phyloP scores from a whole-genome alignment of 2,329 filamentous ascomycete species.

The Paraconiothyrium brasiliense region DNA sequence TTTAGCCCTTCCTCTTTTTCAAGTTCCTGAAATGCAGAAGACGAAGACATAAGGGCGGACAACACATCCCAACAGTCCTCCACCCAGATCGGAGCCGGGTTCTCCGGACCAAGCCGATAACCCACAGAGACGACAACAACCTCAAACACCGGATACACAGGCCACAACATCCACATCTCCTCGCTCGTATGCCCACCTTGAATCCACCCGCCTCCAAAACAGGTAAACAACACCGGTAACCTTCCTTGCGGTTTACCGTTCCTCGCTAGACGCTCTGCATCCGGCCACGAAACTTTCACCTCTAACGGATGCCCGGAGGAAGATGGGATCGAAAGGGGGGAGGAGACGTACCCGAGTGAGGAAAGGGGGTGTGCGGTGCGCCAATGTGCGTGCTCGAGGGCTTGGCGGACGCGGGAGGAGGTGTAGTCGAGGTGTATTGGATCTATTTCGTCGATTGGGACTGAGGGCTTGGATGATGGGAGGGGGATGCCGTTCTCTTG shows the following conservation, averaged over 20 bases:
- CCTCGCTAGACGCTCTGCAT: background rate
- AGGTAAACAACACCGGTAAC: constrained; percentile 5
- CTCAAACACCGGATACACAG: constrained; percentile 1
- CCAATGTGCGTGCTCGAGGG: constrained; percentile 1
- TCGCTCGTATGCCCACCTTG: constrained; percentile 7
- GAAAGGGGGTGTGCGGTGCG: background rate
- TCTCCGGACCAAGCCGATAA: constrained; percentile 23
- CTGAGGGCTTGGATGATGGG: background rate
- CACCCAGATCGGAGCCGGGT: constrained; percentile 18
- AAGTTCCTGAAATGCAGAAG: background rate
- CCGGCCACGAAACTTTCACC: constrained; percentile 5
- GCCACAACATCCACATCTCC: constrained; percentile 10
- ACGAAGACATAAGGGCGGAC: background rate
- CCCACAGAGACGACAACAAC: constrained; percentile 19
- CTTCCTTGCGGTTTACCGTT: background rate
- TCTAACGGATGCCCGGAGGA: background rate
- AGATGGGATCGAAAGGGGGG: background rate
- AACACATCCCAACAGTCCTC: constrained; percentile 23
- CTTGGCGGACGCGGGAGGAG: background rate
- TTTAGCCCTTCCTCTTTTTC: background rate
- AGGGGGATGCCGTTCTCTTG: constrained; percentile 1
- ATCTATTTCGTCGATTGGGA: background rate
- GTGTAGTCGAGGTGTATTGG: background rate
- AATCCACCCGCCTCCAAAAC: constrained; percentile 6
- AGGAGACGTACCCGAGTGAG: background rate